Conservation (phyloP, 2,329 filamentous ascomycete species). For the Teratosphaeria destructans region DNA sequence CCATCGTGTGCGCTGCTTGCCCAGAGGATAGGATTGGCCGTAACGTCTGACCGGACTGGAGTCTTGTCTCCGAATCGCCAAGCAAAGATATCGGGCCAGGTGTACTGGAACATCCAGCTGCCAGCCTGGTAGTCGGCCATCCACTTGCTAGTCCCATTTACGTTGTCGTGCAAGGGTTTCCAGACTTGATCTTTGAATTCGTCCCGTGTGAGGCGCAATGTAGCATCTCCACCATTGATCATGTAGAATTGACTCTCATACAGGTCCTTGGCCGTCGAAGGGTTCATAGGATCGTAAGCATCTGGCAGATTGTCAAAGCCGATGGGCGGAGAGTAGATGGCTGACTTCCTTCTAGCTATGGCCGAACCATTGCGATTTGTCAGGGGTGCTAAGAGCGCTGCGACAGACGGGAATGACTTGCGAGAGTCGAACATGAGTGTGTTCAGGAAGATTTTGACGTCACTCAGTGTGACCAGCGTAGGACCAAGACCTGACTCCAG, state of each 20-base stretch:
- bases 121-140: not conserved
- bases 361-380: not conserved
- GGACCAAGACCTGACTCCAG: not conserved
- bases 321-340: not conserved
- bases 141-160: not conserved
- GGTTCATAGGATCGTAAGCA: not conserved
- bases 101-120: not conserved
- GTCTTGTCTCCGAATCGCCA: not conserved
- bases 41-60: not conserved
- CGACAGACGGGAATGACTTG: slow-evolving; percentile 23
- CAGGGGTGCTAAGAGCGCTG: slow-evolving; percentile 2
- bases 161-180: not conserved
- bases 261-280: not conserved
- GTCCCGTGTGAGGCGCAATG: not conserved
- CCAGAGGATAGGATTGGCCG: not conserved
- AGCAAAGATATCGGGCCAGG: not conserved
- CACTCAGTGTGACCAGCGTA: not conserved
- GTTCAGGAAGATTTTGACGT: not conserved
- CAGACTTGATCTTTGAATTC: not conserved
- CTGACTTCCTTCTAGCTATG: not conserved
- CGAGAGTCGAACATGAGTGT: not conserved
- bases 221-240: not conserved
- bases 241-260: not conserved
- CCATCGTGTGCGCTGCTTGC: not conserved
- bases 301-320: not conserved